Percentiles rank a stretch among this genome's conserved stretches.
Evolutionary conservation across 2,329 filamentous ascomycete species (phyloP).

Genomic region (Acrocalymma vagum): DNA sequence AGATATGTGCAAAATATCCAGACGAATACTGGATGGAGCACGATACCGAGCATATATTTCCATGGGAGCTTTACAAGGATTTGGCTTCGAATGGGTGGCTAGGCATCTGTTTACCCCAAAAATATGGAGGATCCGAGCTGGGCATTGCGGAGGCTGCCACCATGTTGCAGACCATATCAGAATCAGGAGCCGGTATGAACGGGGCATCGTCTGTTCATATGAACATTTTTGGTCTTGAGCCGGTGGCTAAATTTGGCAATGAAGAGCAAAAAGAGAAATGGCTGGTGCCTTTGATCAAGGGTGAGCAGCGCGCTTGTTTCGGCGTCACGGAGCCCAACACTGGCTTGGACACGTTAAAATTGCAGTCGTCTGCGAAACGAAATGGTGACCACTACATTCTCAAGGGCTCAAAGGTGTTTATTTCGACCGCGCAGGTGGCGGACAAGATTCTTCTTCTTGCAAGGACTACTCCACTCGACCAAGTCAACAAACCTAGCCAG

Average conservation of each 20-base stretch:
- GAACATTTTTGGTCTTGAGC: constrained; percentile 78
- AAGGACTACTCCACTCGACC: no score
- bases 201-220: constrained; percentile 67
- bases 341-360: constrained; percentile 77
- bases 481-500: no score
- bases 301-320: constrained; percentile 78
- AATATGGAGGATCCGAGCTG: constrained; percentile 76
- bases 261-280: constrained; percentile 69
- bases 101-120: constrained; percentile 79
- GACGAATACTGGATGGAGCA: constrained; percentile 78
- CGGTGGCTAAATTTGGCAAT: constrained; percentile 76
- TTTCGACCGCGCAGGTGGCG: no score
- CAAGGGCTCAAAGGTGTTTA: no score
- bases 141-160: constrained; percentile 84
- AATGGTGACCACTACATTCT: no score
- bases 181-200: constrained; percentile 82
- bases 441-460: no score
- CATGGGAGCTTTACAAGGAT: constrained; percentile 77
- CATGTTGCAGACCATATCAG: constrained; percentile 85
- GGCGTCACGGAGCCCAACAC: constrained; percentile 87
- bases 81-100: constrained; percentile 81
- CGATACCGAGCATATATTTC: constrained; percentile 75
- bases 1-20: constrained; percentile 75
- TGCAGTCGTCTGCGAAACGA: no score
- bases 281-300: constrained; percentile 75